Evolutionary conservation across 23 red algal genomes (phyloP), one percentile per base, ranked within the genome.

Genomic region (Pyropia yezoensis): DNA sequence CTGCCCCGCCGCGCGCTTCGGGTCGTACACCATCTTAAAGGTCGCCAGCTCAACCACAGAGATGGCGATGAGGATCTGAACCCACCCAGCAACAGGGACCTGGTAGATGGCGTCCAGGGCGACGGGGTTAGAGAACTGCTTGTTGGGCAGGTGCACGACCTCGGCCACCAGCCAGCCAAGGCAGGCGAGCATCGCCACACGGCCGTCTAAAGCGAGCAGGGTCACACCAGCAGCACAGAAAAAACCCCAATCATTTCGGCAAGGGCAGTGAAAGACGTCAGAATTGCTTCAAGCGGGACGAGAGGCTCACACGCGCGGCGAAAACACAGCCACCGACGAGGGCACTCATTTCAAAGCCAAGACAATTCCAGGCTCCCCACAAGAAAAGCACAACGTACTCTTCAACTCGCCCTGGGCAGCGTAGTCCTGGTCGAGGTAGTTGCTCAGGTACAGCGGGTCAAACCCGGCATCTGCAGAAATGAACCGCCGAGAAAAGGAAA

Each of bases 21-120:
- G 34, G 33, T 87, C 77, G 56, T 82, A 95, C 15, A 63, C 80
- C 59, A 54, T 71, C 77, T 88, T 87, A 78, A 95, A 95, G 4
- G 90, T 95, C 32, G 58, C 82, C 1, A 95, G 59, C 55, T 95
- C 90, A 50, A 95, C 39, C 14, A 88, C n/a, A 18, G 30, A 61
- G 28, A 95, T 88, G 51, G 68, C 53, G 11, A 53, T 49, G 24
- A 95, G 65, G 60, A 95, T 95, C 65, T 95, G 90, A 52, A 87
- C 33, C 90, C 90, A 95, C 23, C 81, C 90, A 27, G 73, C 90
- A 28, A 95, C 62, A 1, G 90, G 90, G 21, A 95, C 83, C 52
- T 83, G 49, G 30, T 95, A 82, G 54, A 87, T 87, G 55, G 90
- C 90, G 34, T 72, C 78, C 63, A 95, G 61, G 15, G 90, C 75